Base-by-base conservation (phyloP, 257 asterid genomes). In the Dorcoceras hygrometricum region DNA sequence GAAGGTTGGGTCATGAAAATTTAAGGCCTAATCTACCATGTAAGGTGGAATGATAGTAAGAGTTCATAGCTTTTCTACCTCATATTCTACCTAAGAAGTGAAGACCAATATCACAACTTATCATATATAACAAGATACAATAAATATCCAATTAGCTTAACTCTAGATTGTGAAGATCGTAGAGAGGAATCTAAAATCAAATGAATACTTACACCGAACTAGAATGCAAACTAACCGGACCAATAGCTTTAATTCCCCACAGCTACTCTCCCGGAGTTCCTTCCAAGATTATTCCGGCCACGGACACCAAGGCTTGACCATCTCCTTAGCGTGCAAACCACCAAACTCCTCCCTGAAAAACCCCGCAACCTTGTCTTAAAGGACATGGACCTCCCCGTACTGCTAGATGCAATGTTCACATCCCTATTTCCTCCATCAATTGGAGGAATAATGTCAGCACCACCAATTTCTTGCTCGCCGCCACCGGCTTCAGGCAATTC, bases 261-360 rank as follows among this genome's bases (percentile, higher is more conserved):
- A 8, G 65, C 27, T 31, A 59, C 34, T 77, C 65, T 72, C 34
- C 28, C 56, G 60, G 57, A 84, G 67, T 66, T 80, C 80, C 66
- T 71, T 75, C 59, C 60, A 68, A 71, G 76, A 63, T 67, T 82
- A 66, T 74, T 73, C 73, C 86, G 69, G 2, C 86, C 77, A 62
- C 87, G 71, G 67, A 87, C 81, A 56, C 90, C 89, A 36, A 81
- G 80, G 79, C 92, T 81, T 4, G 95, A 71, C 95, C 93, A 86
- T 82, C 87, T 85, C 76, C 84, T 83, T 67, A 91, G 77, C 23
- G 91, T 63, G 82, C 92, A 75, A n/a, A 83, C 77, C 68, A 83
- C 83, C 61, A 82, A 75, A 57, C 78, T 73, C 75, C 89, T 83
- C 74, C 95, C 95, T 2, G 93, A 67, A 48, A 83, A 74, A 23